Conservation (phyloP, 257 asterid genomes). For the Agastache rugosa region DNA sequence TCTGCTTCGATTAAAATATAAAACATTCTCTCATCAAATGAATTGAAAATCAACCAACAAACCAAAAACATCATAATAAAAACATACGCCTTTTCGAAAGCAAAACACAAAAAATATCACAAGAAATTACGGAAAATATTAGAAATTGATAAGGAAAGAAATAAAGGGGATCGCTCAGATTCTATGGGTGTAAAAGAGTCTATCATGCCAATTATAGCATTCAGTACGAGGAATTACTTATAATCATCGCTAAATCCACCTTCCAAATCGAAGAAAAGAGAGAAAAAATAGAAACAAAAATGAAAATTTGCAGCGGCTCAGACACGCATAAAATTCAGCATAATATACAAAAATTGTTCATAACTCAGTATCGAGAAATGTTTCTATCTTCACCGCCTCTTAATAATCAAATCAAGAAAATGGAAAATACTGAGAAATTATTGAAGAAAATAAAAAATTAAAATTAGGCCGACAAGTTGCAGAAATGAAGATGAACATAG, state of each 20-base stretch:
- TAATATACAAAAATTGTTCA: conserved; percentile 20
- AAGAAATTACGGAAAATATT: not conserved
- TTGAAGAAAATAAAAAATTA: too few species aligned
- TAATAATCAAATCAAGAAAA: not conserved
- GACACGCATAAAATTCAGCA: too few species aligned
- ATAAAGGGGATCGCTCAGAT: conserved; percentile 51
- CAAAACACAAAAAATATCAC: not conserved
- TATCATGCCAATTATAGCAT: conserved; percentile 54
- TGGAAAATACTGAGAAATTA: not conserved
- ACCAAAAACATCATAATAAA: not conserved
- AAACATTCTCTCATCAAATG: too few species aligned
- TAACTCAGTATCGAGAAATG: conserved; percentile 77
- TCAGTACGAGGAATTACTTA: conserved; percentile 65
- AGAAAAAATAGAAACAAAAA: too few species aligned
- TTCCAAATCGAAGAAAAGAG: too few species aligned
- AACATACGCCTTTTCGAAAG: not conserved
- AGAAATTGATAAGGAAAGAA: not conserved
- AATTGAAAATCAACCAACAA: too few species aligned
- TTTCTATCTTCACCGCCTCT: conserved; percentile 45
- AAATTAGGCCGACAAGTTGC: too few species aligned
- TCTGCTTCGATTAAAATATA: too few species aligned
- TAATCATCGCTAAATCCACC: too few species aligned
- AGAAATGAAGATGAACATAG: too few species aligned
- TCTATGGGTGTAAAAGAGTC: conserved; percentile 69
- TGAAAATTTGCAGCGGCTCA: too few species aligned